Evolutionary conservation across 331 rosid species (phyloP).

Genomic region (Saraca asoca): DNA sequence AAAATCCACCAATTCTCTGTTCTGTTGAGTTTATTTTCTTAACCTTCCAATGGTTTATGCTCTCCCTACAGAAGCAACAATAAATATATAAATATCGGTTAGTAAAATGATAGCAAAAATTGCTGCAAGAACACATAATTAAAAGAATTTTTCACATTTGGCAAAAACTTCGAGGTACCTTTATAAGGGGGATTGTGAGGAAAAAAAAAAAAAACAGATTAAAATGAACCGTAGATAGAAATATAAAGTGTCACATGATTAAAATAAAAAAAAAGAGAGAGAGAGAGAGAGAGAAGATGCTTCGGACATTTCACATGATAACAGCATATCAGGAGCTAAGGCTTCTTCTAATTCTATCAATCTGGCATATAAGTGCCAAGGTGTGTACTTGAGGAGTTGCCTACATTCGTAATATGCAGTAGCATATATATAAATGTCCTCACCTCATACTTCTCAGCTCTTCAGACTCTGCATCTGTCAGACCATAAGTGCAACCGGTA

Average conservation of each 20-base stretch:
- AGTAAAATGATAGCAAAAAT: background rate
- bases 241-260: too few species aligned
- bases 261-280: too few species aligned
- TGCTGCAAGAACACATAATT: background rate
- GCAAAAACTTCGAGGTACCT: background rate
- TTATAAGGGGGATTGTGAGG: background rate
- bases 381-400: background rate
- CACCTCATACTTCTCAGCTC: conserved; percentile 91
- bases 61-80: conserved; percentile 62
- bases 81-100: conserved; percentile 3
- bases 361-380: background rate
- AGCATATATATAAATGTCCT: conserved; percentile 27
- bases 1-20: conserved; percentile 82
- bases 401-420: conserved; percentile 14
- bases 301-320: too few species aligned
- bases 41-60: conserved; percentile 83
- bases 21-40: conserved; percentile 79
- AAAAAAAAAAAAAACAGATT: too few species aligned
- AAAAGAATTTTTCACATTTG: background rate
- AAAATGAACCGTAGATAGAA: background rate
- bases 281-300: too few species aligned
- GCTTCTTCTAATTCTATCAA: too few species aligned
- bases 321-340: too few species aligned
- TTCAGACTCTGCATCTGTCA: conserved; percentile 74
- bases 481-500: conserved; percentile 87